Conservation (phyloP, 164 flowering plant species). For the Amborella trichopoda region DNA sequence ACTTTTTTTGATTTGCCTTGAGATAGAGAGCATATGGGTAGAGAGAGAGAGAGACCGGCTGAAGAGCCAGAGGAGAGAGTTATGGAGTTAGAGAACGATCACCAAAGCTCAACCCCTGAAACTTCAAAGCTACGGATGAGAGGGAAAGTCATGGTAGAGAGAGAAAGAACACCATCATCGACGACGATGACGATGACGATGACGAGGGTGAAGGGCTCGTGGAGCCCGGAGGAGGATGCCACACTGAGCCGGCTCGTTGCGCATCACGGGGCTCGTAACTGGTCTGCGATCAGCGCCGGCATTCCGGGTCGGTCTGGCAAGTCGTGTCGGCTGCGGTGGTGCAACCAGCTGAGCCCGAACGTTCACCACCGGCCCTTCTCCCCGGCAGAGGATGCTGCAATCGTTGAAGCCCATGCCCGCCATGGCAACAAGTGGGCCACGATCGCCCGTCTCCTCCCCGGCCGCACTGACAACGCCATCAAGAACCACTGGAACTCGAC, state of each 20-base stretch:
- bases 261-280: conserved; percentile 50
- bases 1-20: too few species aligned
- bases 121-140: too few species aligned
- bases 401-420: conserved; percentile 34
- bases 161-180: too few species aligned
- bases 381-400: conserved; percentile 42
- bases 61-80: too few species aligned
- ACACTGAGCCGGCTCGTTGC: conserved; percentile 34
- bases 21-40: too few species aligned
- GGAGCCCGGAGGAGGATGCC: conserved; percentile 54
- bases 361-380: conserved; percentile 64
- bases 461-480: conserved; percentile 65
- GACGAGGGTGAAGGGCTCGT: conserved; percentile 46
- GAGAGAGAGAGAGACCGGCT: too few species aligned
- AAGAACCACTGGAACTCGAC: conserved; percentile 81
- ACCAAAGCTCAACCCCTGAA: too few species aligned
- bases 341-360: conserved; percentile 62
- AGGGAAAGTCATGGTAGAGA: too few species aligned
- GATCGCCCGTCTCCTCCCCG: conserved; percentile 53
- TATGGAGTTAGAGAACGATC: too few species aligned
- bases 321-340: conserved; percentile 72
- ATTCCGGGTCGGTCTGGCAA: conserved; percentile 67
- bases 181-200: conserved; percentile 3
- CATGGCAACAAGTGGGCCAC: conserved; percentile 84
- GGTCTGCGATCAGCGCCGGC: conserved; percentile 48